Conservation (phyloP, 2,329 filamentous ascomycete species). For the Lomentospora prolificans region DNA sequence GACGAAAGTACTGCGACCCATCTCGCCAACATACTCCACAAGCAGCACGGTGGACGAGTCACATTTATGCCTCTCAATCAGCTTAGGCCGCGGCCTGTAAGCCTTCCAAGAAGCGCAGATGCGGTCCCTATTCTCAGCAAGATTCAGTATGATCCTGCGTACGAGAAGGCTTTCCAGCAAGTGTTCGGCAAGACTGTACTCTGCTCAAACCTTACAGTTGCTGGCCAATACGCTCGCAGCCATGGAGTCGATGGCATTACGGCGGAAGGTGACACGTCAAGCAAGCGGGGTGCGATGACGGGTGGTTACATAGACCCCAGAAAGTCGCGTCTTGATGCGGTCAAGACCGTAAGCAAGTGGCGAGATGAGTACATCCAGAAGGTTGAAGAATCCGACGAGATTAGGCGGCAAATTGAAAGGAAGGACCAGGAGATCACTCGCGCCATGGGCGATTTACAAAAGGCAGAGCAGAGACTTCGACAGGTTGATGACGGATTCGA, state of each 20-base stretch:
- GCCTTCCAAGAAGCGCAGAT: conserved; percentile 77
- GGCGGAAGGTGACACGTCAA: conserved; percentile 85
- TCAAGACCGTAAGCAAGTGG: conserved; percentile 65
- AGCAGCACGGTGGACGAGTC: conserved; percentile 71
- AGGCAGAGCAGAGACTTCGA: conserved; percentile 66
- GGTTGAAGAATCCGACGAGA: conserved; percentile 51
- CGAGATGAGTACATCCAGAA: conserved; percentile 65
- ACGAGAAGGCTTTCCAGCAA: conserved; percentile 80
- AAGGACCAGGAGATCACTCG: conserved; percentile 84
- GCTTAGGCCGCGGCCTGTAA: conserved; percentile 58
- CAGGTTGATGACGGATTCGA: conserved; percentile 77
- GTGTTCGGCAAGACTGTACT: conserved; percentile 95
- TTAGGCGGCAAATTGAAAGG: conserved; percentile 60
- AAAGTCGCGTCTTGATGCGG: conserved; percentile 77
- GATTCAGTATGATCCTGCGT: conserved; percentile 65
- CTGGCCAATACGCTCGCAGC: conserved; percentile 82
- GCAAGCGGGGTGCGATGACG: conserved; percentile 90
- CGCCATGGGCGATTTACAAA: conserved; percentile 75
- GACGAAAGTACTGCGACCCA: conserved; percentile 78
- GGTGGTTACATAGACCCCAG: conserved; percentile 87
- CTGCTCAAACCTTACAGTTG: conserved; percentile 80
- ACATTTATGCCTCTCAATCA: conserved; percentile 93
- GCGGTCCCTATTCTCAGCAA: conserved; percentile 81
- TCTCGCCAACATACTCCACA: conserved; percentile 70
- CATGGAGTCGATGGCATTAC: conserved; percentile 91